Conservation (phyloP, 108 stramenopile species). For the Conticribra guillardii region DNA sequence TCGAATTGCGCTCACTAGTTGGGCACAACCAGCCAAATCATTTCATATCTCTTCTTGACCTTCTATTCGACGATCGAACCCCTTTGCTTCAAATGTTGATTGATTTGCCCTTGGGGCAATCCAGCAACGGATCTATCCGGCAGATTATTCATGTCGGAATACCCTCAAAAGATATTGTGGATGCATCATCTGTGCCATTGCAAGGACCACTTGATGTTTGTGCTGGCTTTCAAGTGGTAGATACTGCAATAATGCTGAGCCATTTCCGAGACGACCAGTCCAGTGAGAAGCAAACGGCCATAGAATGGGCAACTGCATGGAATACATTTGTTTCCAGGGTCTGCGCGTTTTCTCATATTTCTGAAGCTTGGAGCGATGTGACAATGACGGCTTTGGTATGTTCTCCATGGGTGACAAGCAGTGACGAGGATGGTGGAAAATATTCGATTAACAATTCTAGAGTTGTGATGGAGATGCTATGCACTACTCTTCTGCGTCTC, state of each 20-base stretch:
- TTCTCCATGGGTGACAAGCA: slow-evolving; percentile 34
- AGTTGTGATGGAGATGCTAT: slow-evolving; percentile 32
- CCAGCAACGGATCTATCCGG: slow-evolving; percentile 36
- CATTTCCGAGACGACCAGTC: slow-evolving; percentile 15
- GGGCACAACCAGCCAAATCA: slow-evolving; percentile 9
- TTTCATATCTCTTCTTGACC: slow-evolving; percentile 33
- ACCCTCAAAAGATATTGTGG: slow-evolving; percentile 53
- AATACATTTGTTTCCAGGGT: slow-evolving; percentile 47
- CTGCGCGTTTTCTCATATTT: slow-evolving; percentile 60
- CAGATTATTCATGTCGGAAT: slow-evolving; percentile 34
- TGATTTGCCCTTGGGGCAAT: slow-evolving; percentile 43
- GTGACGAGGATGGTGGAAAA: neutral
- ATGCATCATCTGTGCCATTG: slow-evolving; percentile 27
- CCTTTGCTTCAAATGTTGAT: slow-evolving; percentile 35
- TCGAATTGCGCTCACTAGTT: slow-evolving; percentile 56
- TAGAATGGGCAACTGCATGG: slow-evolving; percentile 63
- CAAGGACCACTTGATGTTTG: slow-evolving; percentile 55
- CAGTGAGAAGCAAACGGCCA: slow-evolving; percentile 16
- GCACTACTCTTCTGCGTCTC: slow-evolving; percentile 44
- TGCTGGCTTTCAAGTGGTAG: slow-evolving; percentile 54
- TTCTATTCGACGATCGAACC: slow-evolving; percentile 42
- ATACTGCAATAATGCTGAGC: slow-evolving; percentile 28
- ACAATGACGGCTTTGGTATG: slow-evolving; percentile 40
- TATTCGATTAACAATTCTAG: slow-evolving; percentile 9
- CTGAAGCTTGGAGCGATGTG: slow-evolving; percentile 53